A percentile compares a stretch with the other conserved stretches of the same genome.
These are phyloP conservation scores for Protea cynaroides DNA, from an alignment of 164 flowering plant species.

Conservation along the genomic window DNA sequence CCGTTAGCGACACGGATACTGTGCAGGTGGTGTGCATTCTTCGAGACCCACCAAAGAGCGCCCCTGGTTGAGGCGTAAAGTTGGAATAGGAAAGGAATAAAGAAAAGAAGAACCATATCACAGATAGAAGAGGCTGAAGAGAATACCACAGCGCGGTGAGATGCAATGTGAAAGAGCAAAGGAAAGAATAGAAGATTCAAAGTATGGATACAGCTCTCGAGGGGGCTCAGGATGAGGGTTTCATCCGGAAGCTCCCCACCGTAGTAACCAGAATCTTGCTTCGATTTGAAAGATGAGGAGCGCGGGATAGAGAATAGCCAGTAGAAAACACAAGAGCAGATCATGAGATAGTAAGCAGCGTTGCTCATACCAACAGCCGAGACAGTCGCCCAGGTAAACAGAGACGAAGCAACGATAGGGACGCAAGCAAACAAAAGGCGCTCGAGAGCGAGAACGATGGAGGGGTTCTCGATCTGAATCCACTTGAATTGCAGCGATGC, in stretches of 20 bases:
- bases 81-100: constrained; percentile 77
- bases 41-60: constrained; percentile 87
- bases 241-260: constrained; percentile 78
- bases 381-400: constrained; percentile 85
- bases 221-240: constrained; percentile 50
- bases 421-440: constrained; percentile 59
- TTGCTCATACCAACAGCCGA: constrained; percentile 75
- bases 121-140: constrained; percentile 48
- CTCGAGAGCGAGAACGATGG: neutral
- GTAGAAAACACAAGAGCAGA: constrained; percentile 59
- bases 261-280: constrained; percentile 41
- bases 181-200: constrained; percentile 67
- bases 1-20: constrained; percentile 76
- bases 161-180: constrained; percentile 61
- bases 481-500: constrained; percentile 79
- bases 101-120: constrained; percentile 79
- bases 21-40: constrained; percentile 45
- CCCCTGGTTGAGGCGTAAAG: constrained; percentile 86
- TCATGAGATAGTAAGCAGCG: constrained; percentile 71
- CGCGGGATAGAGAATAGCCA: constrained; percentile 89
- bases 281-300: constrained; percentile 63
- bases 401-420: constrained; percentile 53
- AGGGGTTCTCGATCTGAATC: neutral
- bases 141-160: constrained; percentile 49
- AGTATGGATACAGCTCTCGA: constrained; percentile 81